phyloP scores from a whole-genome alignment of 805 yeast genomes.

The Lipomyces sp. region DNA sequence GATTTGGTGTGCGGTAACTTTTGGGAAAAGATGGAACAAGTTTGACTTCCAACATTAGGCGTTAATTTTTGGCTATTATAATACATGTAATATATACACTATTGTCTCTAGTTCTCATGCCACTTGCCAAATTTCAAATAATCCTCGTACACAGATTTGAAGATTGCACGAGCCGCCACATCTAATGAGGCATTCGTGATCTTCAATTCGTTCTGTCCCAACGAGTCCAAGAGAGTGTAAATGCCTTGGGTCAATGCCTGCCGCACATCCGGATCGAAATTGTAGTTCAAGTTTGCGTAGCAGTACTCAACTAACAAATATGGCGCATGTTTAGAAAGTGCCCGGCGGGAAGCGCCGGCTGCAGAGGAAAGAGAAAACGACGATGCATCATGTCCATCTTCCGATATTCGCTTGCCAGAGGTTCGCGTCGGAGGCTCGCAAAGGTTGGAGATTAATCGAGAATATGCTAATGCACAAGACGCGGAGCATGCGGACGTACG shows the following conservation, averaged over 20 bases:
- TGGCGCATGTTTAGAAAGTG: slow-evolving; percentile 68
- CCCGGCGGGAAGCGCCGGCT: slow-evolving; percentile 56
- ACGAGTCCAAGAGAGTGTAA: slow-evolving; percentile 66
- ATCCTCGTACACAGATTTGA: slow-evolving; percentile 68
- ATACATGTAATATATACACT: background rate
- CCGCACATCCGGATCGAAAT: slow-evolving; percentile 52
- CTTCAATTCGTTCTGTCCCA: slow-evolving; percentile 69
- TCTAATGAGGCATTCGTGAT: slow-evolving; percentile 70
- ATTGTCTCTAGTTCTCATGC: slow-evolving; percentile 53
- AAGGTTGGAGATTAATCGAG: slow-evolving; percentile 29
- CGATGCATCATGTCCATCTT: slow-evolving; percentile 6
- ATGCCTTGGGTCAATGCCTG: slow-evolving; percentile 60
- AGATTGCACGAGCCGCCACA: slow-evolving; percentile 67
- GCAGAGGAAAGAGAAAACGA: slow-evolving; percentile 52
- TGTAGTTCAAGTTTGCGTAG: slow-evolving; percentile 55
- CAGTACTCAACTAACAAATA: slow-evolving; percentile 64
- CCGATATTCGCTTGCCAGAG: slow-evolving; percentile 7
- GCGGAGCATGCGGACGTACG: slow-evolving; percentile 13
- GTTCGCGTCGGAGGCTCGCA: slow-evolving; percentile 22
- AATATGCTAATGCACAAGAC: slow-evolving; percentile 23
- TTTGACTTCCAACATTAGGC: background rate
- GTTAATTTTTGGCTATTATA: slow-evolving; percentile 5
- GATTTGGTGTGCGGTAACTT: background rate
- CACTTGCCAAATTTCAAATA: slow-evolving; percentile 82
- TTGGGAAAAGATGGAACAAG: background rate